phyloP scores from a whole-genome alignment of 2,329 filamentous ascomycete species.

The Verticillium tricorpus region DNA sequence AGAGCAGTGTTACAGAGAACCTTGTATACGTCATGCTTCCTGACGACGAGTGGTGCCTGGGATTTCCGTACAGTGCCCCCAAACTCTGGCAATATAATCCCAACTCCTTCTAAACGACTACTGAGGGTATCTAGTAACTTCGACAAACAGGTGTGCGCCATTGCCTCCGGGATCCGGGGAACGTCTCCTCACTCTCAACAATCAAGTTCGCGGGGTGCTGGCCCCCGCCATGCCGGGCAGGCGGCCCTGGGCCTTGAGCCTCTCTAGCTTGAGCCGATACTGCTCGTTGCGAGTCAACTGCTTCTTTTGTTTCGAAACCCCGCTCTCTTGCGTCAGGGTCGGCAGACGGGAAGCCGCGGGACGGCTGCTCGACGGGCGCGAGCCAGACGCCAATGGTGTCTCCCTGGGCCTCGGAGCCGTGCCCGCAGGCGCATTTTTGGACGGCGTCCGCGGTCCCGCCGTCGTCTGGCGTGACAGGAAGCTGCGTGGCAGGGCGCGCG shows the following conservation, averaged over 20 bases:
- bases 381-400: not conserved
- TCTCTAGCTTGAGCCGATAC: constrained; percentile 4
- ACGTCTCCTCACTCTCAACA: not conserved
- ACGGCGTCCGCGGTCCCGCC: not conserved
- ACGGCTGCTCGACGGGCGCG: not conserved
- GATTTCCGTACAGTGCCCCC: too few relatives aligned
- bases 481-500: not conserved
- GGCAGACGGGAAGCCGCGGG: not conserved
- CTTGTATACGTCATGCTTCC: too few relatives aligned
- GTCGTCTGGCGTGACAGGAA: not conserved
- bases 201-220: not conserved
- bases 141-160: not conserved
- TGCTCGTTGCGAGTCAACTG: not conserved
- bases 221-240: constrained; percentile 1
- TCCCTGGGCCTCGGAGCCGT: not conserved
- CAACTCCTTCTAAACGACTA: not conserved
- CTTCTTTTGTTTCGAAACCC: constrained; percentile 9
- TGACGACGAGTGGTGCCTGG: too few relatives aligned
- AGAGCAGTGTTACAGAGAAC: too few relatives aligned
- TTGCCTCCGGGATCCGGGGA: not conserved
- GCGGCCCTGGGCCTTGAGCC: constrained; percentile 6
- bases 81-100: too few relatives aligned
- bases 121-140: not conserved
- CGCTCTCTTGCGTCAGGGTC: constrained; percentile 4
- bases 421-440: not conserved